Evolutionary conservation across 2,329 filamentous ascomycete genomes (phyloP).

Genomic region (Sporothrix dimorphospora): DNA sequence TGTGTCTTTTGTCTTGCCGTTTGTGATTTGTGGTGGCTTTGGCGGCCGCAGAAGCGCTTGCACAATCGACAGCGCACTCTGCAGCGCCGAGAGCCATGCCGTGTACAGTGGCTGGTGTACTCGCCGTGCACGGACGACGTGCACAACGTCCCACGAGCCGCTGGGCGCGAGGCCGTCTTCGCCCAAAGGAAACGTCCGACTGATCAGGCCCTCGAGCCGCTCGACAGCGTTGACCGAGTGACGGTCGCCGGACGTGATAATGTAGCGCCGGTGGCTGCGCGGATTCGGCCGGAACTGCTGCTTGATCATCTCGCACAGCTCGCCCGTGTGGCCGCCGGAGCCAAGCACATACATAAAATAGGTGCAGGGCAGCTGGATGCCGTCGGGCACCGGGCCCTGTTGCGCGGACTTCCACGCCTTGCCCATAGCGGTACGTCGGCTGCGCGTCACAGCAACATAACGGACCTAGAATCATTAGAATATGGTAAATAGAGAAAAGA

Average conservation of each 20-base stretch:
- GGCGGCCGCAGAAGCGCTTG: conserved; percentile 41
- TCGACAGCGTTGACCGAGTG: conserved; percentile 67
- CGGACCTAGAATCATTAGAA: conserved; percentile 19
- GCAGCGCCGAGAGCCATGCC: conserved; percentile 69
- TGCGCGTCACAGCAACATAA: conserved; percentile 20
- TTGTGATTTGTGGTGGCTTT: background rate
- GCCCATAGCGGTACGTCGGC: conserved; percentile 21
- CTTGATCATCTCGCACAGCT: conserved; percentile 85
- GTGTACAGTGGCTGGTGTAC: conserved; percentile 82
- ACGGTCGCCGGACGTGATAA: conserved; percentile 75
- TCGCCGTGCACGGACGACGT: conserved; percentile 73
- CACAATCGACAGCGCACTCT: conserved; percentile 54
- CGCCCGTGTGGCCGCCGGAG: conserved; percentile 90
- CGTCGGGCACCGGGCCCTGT: conserved; percentile 30
- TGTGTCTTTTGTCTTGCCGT: background rate
- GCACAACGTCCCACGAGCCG: conserved; percentile 64
- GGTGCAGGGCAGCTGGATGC: conserved; percentile 37
- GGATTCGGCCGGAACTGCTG: conserved; percentile 56
- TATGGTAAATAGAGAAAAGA: too few species aligned
- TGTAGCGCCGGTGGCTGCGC: conserved; percentile 74
- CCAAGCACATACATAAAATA: conserved; percentile 83
- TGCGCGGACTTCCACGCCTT: conserved; percentile 27
- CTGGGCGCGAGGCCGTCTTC: conserved; percentile 31
- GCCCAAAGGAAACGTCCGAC: conserved; percentile 41
- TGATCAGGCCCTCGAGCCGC: conserved; percentile 62